phyloP scores from a whole-genome alignment of 1,284 basidiomycete species.

The Sphagnurus paluster region DNA sequence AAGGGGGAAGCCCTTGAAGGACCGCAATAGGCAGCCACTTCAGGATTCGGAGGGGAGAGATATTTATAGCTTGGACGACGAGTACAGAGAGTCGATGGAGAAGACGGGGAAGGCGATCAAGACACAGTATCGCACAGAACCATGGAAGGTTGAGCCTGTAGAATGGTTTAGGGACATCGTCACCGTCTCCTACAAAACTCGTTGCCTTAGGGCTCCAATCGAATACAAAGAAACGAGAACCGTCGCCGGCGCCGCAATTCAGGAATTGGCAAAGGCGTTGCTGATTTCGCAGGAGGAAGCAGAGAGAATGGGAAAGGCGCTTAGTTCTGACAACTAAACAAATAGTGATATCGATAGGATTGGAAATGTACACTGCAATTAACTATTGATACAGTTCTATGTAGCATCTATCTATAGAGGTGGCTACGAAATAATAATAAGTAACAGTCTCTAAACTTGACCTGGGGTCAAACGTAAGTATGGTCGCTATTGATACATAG shows the following conservation, averaged over 20 bases:
- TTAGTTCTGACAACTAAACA: too few species aligned
- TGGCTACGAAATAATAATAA: not conserved
- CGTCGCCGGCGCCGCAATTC: slow-evolving; percentile 14
- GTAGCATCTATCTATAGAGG: not conserved
- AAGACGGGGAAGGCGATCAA: slow-evolving; percentile 19
- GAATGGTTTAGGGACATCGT: slow-evolving; percentile 18
- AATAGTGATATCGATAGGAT: too few species aligned
- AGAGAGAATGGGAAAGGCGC: slow-evolving; percentile 15
- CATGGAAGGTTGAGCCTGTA: slow-evolving; percentile 15
- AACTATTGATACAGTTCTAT: slow-evolving; percentile 4
- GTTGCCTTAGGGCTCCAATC: slow-evolving; percentile 5
- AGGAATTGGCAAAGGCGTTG: slow-evolving; percentile 14
- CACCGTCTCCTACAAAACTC: slow-evolving; percentile 9
- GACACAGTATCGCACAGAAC: slow-evolving; percentile 3
- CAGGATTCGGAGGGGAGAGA: too few species aligned
- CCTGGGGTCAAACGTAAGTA: not conserved
- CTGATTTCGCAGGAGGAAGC: slow-evolving; percentile 20
- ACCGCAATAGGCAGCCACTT: too few species aligned
- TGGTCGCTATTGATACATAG: slow-evolving; percentile 2
- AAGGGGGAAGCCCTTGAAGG: slow-evolving; percentile 19
- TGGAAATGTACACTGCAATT: not conserved
- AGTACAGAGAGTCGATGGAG: slow-evolving; percentile 25
- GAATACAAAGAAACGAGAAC: slow-evolving; percentile 10
- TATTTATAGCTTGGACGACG: slow-evolving; percentile 18
- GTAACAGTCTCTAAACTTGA: not conserved